A percentile compares a stretch with the other conserved stretches of the same genome.
These are phyloP conservation scores for Rosa hybrid DNA, from an alignment of 331 rosid species.

Conservation along the genomic window DNA sequence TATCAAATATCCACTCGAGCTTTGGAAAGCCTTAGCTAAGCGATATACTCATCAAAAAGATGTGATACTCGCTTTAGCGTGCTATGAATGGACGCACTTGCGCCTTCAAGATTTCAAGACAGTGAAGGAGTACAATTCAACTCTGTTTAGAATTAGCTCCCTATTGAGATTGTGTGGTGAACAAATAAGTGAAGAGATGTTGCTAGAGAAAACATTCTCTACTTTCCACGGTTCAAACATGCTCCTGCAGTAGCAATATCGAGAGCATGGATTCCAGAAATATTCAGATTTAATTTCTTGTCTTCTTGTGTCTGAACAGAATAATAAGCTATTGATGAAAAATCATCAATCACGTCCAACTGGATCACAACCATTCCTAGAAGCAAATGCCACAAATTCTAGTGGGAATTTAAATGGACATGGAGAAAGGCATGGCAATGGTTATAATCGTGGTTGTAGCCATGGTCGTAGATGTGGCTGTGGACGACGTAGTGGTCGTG, in stretches of 20 bases:
- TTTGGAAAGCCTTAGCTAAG: background rate
- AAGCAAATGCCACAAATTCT: background rate
- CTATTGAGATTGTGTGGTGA: background rate
- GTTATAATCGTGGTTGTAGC: background rate
- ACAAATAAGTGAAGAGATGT: background rate
- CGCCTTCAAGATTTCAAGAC: background rate
- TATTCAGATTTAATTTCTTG: background rate
- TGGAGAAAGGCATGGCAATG: background rate
- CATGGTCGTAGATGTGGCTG: background rate
- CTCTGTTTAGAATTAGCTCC: background rate
- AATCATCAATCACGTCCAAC: background rate
- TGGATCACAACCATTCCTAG: background rate
- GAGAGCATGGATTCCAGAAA: background rate
- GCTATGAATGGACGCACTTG: background rate
- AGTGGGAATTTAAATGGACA: background rate
- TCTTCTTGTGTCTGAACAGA: background rate
- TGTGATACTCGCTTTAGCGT: slow-evolving; percentile 3
- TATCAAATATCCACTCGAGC: background rate
- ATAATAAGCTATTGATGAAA: background rate
- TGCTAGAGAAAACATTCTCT: background rate
- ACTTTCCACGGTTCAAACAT: slow-evolving; percentile 1
- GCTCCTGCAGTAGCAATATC: background rate
- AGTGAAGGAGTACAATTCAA: background rate
- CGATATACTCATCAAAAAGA: background rate
- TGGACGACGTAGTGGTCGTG: background rate